A percentile compares a stretch with the other conserved stretches of the same genome.
These are phyloP conservation scores for Yamadazyma sp. DNA, from an alignment of 1,139 yeast genomes.

Conservation along the genomic window DNA sequence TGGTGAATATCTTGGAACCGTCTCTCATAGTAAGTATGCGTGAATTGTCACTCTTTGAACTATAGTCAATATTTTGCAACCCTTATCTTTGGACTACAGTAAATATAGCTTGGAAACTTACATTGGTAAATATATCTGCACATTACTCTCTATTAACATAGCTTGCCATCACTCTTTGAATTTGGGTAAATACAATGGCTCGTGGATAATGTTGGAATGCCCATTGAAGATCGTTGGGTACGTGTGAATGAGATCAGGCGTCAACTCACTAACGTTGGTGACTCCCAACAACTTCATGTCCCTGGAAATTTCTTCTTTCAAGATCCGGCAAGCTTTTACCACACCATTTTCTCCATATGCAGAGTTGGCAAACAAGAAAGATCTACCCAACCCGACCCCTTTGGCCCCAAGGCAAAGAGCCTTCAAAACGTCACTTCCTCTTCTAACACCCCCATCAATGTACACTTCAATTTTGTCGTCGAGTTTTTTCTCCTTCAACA, in stretches of 20 bases:
- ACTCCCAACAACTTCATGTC: conserved; percentile 51
- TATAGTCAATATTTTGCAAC: too few species aligned
- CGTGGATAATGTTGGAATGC: conserved; percentile 12
- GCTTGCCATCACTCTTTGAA: conserved; percentile 14
- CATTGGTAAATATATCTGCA: too few species aligned
- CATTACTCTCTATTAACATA: too few species aligned
- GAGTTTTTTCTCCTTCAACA: conserved; percentile 32
- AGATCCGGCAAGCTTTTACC: conserved; percentile 37
- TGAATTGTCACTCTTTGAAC: too few species aligned
- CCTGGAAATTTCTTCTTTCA: conserved; percentile 46
- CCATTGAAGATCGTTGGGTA: conserved; percentile 16
- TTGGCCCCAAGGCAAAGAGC: conserved; percentile 60
- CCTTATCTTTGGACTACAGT: too few species aligned
- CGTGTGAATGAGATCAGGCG: conserved; percentile 18
- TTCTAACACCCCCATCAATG: conserved; percentile 54
- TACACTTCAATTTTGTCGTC: conserved; percentile 42
- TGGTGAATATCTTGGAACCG: too few species aligned
- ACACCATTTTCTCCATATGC: conserved; percentile 54
- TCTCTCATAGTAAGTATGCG: too few species aligned
- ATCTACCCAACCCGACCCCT: conserved; percentile 53
- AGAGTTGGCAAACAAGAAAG: conserved; percentile 49
- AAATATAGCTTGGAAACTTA: too few species aligned
- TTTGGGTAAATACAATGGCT: conserved; percentile 16
- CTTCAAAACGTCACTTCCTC: conserved; percentile 56
- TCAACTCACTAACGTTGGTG: conserved; percentile 34